Evolutionary conservation across 345 rosid species (phyloP).

Genomic region (Citrus glauca): DNA sequence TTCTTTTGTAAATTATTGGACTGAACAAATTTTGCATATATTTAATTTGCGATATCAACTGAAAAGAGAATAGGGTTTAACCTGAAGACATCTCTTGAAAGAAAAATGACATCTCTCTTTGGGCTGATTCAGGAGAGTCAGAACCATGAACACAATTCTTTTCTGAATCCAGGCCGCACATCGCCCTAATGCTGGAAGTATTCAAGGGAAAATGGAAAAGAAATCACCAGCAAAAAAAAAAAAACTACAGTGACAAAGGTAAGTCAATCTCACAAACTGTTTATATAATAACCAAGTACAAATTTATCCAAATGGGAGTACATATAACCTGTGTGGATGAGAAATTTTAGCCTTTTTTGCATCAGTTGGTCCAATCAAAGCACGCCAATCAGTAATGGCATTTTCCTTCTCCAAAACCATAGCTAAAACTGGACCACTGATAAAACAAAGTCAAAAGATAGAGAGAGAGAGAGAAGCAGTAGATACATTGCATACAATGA

Average conservation of each 20-base stretch:
- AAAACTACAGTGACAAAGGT: background rate
- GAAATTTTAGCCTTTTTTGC: constrained; percentile 61
- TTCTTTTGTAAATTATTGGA: background rate
- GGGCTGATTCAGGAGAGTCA: constrained; percentile 68
- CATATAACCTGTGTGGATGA: constrained; percentile 62
- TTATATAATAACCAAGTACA: background rate
- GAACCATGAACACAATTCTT: constrained; percentile 85
- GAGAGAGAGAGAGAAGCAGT: background rate
- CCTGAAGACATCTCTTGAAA: constrained; percentile 48
- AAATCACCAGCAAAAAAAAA: background rate
- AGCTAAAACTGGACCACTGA: constrained; percentile 73
- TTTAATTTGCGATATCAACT: background rate
- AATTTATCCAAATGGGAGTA: constrained; percentile 4
- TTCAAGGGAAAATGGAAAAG: background rate
- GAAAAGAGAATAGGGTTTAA: constrained; percentile 19
- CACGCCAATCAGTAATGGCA: constrained; percentile 82
- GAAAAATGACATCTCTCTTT: constrained; percentile 78
- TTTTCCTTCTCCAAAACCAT: constrained; percentile 77
- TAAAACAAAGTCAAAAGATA: constrained; percentile 9
- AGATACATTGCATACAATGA: background rate
- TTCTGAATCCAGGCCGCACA: constrained; percentile 63
- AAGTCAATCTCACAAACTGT: background rate
- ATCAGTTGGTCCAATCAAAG: constrained; percentile 82
- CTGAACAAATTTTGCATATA: background rate
- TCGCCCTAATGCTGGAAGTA: constrained; percentile 65